phyloP scores from a whole-genome alignment of 164 flowering plant genomes.

The Dillenia suffruticosa region DNA sequence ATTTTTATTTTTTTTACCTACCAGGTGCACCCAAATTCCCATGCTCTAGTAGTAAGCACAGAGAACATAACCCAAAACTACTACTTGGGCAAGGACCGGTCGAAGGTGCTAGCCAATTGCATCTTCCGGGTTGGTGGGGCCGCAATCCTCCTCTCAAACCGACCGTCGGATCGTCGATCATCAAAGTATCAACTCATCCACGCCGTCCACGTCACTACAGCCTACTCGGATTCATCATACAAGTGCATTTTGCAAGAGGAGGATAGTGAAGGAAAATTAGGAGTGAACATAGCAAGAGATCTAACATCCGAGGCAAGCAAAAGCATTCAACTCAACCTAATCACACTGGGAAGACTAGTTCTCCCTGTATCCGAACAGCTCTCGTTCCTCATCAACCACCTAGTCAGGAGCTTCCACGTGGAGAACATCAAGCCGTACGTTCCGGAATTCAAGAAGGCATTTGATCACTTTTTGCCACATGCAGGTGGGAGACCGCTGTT shows the following conservation, averaged over 20 bases:
- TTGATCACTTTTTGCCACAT: conserved; percentile 27
- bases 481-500: conserved; percentile 26
- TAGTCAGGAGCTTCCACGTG: conserved; percentile 12
- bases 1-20: not conserved
- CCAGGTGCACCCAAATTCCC: conserved; percentile 31
- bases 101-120: conserved; percentile 23
- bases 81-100: conserved; percentile 25
- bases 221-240: conserved; percentile 24
- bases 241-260: conserved; percentile 31
- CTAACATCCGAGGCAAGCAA: conserved; percentile 24
- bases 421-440: conserved; percentile 18
- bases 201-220: conserved; percentile 27
- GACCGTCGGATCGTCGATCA: conserved; percentile 15
- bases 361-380: conserved; percentile 32
- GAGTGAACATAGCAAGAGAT: conserved; percentile 29
- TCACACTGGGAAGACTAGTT: conserved; percentile 17
- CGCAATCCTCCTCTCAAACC: conserved; percentile 43
- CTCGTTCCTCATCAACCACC: conserved; percentile 13
- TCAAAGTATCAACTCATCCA: conserved; percentile 35
- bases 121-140: conserved; percentile 35
- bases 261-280: conserved; percentile 22
- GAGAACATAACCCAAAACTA: conserved; percentile 22
- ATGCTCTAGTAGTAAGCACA: conserved; percentile 31
- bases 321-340: conserved; percentile 20
- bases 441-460: conserved; percentile 17